phyloP scores from a whole-genome alignment of 1,139 yeast genomes.

The Chernovozyma sophiae-reginae region DNA sequence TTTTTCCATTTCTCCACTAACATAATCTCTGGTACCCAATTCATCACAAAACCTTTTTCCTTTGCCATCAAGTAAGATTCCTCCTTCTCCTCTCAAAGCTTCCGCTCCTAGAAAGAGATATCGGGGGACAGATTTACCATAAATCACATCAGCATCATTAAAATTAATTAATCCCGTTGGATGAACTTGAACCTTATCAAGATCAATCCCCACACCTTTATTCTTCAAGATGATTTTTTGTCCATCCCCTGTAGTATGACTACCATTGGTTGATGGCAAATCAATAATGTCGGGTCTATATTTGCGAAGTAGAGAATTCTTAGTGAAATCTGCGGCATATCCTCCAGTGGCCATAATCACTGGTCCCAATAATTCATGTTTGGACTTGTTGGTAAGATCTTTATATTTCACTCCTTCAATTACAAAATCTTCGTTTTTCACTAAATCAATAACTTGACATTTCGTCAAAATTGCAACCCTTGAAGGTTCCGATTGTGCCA shows the following conservation, averaged over 20 bases:
- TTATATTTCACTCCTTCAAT: conserved; percentile 50
- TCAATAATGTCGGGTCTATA: conserved; percentile 60
- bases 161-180: conserved; percentile 80
- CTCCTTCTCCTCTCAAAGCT: conserved; percentile 76
- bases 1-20: conserved; percentile 56
- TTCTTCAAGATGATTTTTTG: conserved; percentile 54
- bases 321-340: conserved; percentile 58
- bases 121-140: conserved; percentile 35
- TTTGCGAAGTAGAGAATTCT: conserved; percentile 45
- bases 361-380: conserved; percentile 41
- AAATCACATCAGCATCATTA: conserved; percentile 46
- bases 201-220: conserved; percentile 63
- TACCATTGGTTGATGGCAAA: conserved; percentile 71
- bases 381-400: conserved; percentile 31
- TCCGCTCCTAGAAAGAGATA: conserved; percentile 76
- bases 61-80: conserved; percentile 56
- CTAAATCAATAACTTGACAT: conserved; percentile 53
- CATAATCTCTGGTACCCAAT: conserved; percentile 65
- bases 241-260: conserved; percentile 76
- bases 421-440: conserved; percentile 24
- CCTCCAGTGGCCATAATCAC: conserved; percentile 83
- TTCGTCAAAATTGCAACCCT: conserved; percentile 51
- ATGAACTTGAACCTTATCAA: conserved; percentile 77
- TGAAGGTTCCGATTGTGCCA: conserved; percentile 47
- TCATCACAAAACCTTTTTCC: conserved; percentile 73